Evolutionary conservation across 768 basidiomycete genomes (phyloP), one percentile per base, ranked within the genome.

Genomic region (Boletus vermiculosoides): DNA sequence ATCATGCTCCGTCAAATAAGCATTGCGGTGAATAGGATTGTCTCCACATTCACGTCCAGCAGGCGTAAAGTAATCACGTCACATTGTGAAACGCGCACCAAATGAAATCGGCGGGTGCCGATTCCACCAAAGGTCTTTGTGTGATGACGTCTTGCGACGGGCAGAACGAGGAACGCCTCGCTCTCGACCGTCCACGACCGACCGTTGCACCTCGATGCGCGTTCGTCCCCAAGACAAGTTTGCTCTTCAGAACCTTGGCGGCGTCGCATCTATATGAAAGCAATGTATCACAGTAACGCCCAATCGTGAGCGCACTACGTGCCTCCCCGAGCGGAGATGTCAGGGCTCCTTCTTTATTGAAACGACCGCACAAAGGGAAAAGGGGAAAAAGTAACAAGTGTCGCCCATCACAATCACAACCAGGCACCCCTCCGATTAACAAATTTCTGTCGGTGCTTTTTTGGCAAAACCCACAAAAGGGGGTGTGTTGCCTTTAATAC

Each of bases 351-450:
- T 50, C 46, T 20, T 41, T 42, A 33, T 33, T 45, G 61, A 42
- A n/a, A 54, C 28, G 50, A 46, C 63, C 22, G 1, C 44, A 61
- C 51, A 44, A 54, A 50, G 37, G 36, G 11, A 37, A 45, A 30
- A 18, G 5, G 34, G n/a, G 40, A 11, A 23, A 48, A 20, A 6
- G 31, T n/a, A 34, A 45, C 20, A n/a, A n/a, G n/a, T 20, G 7
- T 42, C 34, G 22, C 34, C 54, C 48, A 53, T 64, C 52, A 10
- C 62, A 53, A 58, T 67, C 56, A 36, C 61, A 18, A 67, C 64
- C 58, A 66, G 52, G 50, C 45, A 60, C 45, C 16, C 37, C 37
- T 25, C 25, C 13, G 9, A 34, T 42, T 22, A 40, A 8, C 22
- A 34, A 13, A 31, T 37, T 12, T 31, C 46, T 37, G 37, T 47